Percentiles rank a stretch among this genome's conserved stretches.
phyloP scores from a whole-genome alignment of 495 filamentous ascomycete species.

The Penicillium desertorum region DNA sequence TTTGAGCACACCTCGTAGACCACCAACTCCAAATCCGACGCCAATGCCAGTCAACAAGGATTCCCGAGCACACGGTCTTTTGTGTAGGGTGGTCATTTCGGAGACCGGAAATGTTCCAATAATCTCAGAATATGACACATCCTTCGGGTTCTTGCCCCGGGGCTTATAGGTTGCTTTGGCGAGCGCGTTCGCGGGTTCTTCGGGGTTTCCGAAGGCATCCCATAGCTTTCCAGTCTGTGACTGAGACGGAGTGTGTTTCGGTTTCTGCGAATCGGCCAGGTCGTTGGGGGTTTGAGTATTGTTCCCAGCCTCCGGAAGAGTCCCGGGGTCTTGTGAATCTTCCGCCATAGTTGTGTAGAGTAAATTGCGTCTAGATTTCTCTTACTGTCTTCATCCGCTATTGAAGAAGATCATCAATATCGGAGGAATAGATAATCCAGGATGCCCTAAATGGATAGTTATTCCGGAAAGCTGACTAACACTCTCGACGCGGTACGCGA shows the following conservation, averaged over 20 bases:
- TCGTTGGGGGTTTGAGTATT: constrained; percentile 25
- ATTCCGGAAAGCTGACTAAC: constrained; percentile 30
- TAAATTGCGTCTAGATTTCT: constrained; percentile 2
- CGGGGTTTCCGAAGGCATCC: constrained; percentile 52
- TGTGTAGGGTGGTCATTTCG: constrained; percentile 73
- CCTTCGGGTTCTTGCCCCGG: constrained; percentile 45
- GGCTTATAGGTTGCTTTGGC: constrained; percentile 46
- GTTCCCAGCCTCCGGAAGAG: constrained; percentile 14
- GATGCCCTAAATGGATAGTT: constrained; percentile 26
- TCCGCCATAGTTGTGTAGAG: constrained; percentile 50
- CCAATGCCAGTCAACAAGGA: constrained; percentile 80
- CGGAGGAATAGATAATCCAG: constrained; percentile 25
- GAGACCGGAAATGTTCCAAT: constrained; percentile 62
- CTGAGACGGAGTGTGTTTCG: constrained; percentile 44
- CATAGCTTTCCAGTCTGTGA: constrained; percentile 53
- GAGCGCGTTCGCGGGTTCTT: constrained; percentile 50
- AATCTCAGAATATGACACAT: constrained; percentile 59
- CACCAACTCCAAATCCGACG: constrained; percentile 70
- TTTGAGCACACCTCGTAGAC: constrained; percentile 67
- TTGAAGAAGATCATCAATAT: constrained; percentile 13
- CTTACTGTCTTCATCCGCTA: constrained; percentile 2
- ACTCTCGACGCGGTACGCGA: constrained; percentile 38
- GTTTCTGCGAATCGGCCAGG: constrained; percentile 29
- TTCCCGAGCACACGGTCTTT: constrained; percentile 79
- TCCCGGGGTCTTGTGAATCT: constrained; percentile 46